A percentile compares a stretch with the other conserved stretches of the same genome.
Evolutionary conservation across 2,329 filamentous ascomycete species (phyloP).

Genomic region (Fusarium euwallaceae): DNA sequence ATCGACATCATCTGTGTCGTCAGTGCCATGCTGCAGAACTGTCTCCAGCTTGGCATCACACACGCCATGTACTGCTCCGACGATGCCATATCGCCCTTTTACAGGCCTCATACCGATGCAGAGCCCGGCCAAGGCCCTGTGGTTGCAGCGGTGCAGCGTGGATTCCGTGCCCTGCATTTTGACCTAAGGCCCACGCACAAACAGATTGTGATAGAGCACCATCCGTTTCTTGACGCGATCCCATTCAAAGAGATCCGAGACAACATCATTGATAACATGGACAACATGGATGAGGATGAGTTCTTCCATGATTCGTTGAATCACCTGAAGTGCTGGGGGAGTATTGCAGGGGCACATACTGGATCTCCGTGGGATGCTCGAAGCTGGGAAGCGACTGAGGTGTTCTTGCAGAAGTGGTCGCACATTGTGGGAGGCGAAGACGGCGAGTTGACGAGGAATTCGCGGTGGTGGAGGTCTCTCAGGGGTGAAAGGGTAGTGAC

Average conservation of each 20-base stretch:
- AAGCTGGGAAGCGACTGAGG: slow-evolving; percentile 48
- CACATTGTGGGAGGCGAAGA: slow-evolving; percentile 46
- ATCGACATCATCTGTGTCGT: slow-evolving; percentile 46
- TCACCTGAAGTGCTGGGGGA: slow-evolving; percentile 48
- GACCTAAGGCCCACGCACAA: slow-evolving; percentile 46
- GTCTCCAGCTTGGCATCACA: slow-evolving; percentile 44
- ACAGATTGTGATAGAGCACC: slow-evolving; percentile 43
- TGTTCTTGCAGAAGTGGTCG: slow-evolving; percentile 48
- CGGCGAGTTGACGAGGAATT: slow-evolving; percentile 47
- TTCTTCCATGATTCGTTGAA: slow-evolving; percentile 49
- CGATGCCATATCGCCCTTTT: slow-evolving; percentile 44
- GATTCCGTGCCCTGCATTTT: slow-evolving; percentile 40
- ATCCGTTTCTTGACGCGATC: slow-evolving; percentile 46
- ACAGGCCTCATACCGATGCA: slow-evolving; percentile 26
- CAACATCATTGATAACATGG: slow-evolving; percentile 41
- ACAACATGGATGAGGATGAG: slow-evolving; percentile 45
- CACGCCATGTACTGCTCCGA: slow-evolving; percentile 44
- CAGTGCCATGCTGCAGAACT: slow-evolving; percentile 44
- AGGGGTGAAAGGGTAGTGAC: slow-evolving; percentile 43
- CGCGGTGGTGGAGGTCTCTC: slow-evolving; percentile 47
- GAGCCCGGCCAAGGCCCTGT: slow-evolving; percentile 29
- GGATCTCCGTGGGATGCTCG: slow-evolving; percentile 48
- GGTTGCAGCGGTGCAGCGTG: slow-evolving; percentile 37
- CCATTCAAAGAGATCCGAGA: slow-evolving; percentile 46
- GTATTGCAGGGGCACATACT: slow-evolving; percentile 40